These are phyloP conservation scores for Kuraishia floccosa DNA, from an alignment of 805 yeast genomes.

Conservation along the genomic window DNA sequence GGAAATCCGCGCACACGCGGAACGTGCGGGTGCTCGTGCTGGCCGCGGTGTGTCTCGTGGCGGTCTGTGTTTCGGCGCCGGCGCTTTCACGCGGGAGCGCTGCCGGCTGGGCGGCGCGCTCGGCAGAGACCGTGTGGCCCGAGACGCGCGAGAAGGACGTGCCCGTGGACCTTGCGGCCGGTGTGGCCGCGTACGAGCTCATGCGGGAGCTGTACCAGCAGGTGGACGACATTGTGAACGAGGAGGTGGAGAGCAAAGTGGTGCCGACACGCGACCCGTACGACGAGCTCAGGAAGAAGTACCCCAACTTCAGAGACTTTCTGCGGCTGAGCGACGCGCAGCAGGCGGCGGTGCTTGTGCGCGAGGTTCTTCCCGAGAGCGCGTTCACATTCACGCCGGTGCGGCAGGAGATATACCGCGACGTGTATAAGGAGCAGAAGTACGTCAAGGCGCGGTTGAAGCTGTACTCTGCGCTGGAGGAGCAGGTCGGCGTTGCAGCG, in stretches of 20 bases:
- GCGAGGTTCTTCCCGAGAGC: conserved; percentile 9
- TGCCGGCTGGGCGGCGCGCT: too few species aligned
- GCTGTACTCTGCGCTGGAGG: conserved; percentile 13
- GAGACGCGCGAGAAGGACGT: too few species aligned
- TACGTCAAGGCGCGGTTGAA: conserved; percentile 13
- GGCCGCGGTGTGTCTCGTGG: too few species aligned
- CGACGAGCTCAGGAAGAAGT: conserved; percentile 8
- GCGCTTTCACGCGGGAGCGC: too few species aligned
- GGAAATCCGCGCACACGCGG: too few species aligned
- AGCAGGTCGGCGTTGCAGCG: neutral
- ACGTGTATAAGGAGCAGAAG: conserved; percentile 15
- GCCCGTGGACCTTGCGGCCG: too few species aligned
- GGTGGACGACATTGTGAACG: conserved; percentile 17
- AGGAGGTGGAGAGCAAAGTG: conserved; percentile 10
- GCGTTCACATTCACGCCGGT: conserved; percentile 14
- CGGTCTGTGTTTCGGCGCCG: too few species aligned
- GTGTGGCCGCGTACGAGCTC: conserved; percentile 1
- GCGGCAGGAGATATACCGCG: conserved; percentile 16
- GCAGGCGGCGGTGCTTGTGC: conserved; percentile 9
- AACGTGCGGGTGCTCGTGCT: too few species aligned
- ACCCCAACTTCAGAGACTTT: conserved; percentile 8
- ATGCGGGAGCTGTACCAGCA: neutral
- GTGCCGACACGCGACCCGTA: conserved; percentile 13
- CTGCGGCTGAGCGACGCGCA: conserved; percentile 5
- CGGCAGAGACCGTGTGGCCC: too few species aligned